phyloP scores from a whole-genome alignment of 768 basidiomycete species.

The Tylopilus sp. region DNA sequence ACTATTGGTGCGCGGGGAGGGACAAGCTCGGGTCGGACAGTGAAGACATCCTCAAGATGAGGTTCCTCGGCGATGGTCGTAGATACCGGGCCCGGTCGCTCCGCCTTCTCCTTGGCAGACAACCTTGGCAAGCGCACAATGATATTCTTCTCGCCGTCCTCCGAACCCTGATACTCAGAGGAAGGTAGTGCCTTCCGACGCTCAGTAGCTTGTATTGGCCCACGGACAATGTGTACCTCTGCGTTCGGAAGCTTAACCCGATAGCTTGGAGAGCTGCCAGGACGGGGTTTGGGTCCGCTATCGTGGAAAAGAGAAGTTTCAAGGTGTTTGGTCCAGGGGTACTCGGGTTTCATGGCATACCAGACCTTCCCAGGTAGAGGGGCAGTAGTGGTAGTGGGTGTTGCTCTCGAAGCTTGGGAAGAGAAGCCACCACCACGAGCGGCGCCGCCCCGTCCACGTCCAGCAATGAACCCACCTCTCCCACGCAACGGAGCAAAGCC shows the following conservation, averaged over 20 bases:
- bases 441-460: constrained; percentile 45
- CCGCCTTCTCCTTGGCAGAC: constrained; percentile 35
- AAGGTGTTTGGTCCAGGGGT: constrained; percentile 80
- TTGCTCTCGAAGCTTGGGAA: constrained; percentile 31
- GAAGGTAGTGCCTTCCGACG: constrained; percentile 15
- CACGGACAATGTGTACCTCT: constrained; percentile 42
- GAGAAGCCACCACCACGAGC: constrained; percentile 41
- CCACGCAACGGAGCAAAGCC: constrained; percentile 42
- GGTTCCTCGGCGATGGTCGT: constrained; percentile 34
- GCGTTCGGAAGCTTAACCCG: constrained; percentile 64
- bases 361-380: constrained; percentile 49
- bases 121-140: constrained; percentile 55
- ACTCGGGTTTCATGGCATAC: constrained; percentile 75
- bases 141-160: constrained; percentile 44
- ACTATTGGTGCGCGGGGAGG: constrained; percentile 25
- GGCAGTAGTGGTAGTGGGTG: constrained; percentile 26
- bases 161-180: constrained; percentile 30
- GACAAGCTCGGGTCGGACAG: constrained; percentile 50
- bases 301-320: constrained; percentile 74
- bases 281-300: constrained; percentile 52
- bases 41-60: constrained; percentile 54
- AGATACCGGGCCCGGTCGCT: constrained; percentile 6
- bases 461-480: constrained; percentile 43
- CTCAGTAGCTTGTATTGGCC: constrained; percentile 16
- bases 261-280: constrained; percentile 49